These are phyloP conservation scores for Golubevia pallescens DNA, from an alignment of 1,284 basidiomycete genomes.

Conservation along the genomic window DNA sequence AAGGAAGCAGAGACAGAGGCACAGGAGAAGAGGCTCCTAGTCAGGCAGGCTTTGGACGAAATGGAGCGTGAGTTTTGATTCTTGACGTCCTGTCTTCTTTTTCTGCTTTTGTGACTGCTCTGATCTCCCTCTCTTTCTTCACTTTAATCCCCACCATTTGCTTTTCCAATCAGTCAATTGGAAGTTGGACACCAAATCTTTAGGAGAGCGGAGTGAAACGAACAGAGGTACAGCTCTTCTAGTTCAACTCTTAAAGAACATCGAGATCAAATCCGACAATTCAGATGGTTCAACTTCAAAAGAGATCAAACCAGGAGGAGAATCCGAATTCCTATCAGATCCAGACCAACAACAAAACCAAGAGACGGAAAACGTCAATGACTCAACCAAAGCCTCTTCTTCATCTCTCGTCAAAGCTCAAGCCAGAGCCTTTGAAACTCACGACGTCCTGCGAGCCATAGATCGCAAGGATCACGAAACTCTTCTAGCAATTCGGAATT, in stretches of 20 bases:
- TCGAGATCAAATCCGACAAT: neutral
- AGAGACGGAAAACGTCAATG: neutral
- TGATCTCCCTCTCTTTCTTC: no score
- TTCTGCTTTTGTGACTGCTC: no score
- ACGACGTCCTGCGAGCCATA: constrained; percentile 57
- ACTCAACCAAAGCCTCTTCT: neutral
- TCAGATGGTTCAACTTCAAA: constrained; percentile 3
- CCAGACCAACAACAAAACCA: neutral
- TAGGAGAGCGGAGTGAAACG: constrained; percentile 29
- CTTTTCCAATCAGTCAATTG: constrained; percentile 21
- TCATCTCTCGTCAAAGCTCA: constrained; percentile 1
- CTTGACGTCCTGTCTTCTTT: no score
- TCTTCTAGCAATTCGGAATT: constrained; percentile 50
- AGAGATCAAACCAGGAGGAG: constrained; percentile 12
- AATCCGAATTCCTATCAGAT: constrained; percentile 5
- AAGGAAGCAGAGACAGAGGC: no score
- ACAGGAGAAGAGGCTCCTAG: constrained; percentile 4
- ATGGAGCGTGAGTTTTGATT: constrained; percentile 23
- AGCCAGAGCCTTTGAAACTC: constrained; percentile 31
- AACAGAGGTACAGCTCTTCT: constrained; percentile 34
- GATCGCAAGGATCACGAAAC: constrained; percentile 53
- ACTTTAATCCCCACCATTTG: neutral
- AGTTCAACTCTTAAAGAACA: constrained; percentile 23
- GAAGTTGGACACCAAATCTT: constrained; percentile 35
- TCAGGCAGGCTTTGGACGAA: constrained; percentile 34